Conservation (phyloP, 2,329 filamentous ascomycete genomes). For the Calonectria naviculata region DNA sequence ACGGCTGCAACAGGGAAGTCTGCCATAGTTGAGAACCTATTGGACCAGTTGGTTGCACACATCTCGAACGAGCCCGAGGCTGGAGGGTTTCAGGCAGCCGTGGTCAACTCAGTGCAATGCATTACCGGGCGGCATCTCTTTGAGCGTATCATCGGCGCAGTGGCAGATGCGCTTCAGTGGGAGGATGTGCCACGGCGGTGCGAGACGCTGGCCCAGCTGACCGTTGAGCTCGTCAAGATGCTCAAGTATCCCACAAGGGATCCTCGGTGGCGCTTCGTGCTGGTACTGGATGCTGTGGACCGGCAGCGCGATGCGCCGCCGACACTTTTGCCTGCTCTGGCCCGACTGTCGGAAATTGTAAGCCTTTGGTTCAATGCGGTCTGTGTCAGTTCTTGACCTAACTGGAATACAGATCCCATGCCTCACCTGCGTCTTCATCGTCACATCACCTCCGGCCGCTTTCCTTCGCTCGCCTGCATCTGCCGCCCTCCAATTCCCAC, state of each 20-base stretch:
- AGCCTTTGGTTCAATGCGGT: conserved; percentile 40
- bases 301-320: conserved; percentile 82
- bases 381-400: neutral
- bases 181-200: conserved; percentile 70
- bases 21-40: conserved; percentile 68
- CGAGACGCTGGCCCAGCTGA: conserved; percentile 83
- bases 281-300: conserved; percentile 92
- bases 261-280: conserved; percentile 71
- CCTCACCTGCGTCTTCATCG: conserved; percentile 81
- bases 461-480: conserved; percentile 77
- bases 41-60: conserved; percentile 38
- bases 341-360: conserved; percentile 84
- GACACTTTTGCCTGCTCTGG: conserved; percentile 84
- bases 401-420: conserved; percentile 74
- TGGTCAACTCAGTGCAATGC: conserved; percentile 79
- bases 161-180: conserved; percentile 63
- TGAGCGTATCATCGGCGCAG: conserved; percentile 73
- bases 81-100: conserved; percentile 63
- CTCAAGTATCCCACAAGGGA: conserved; percentile 58
- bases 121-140: conserved; percentile 83
- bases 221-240: conserved; percentile 76
- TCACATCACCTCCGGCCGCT: conserved; percentile 76
- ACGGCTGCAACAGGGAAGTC: conserved; percentile 90
- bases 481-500: conserved; percentile 83
- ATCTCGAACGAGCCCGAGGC: conserved; percentile 23